phyloP scores from a whole-genome alignment of 2,329 filamentous ascomycete species.

The Microcyclosporella mali region DNA sequence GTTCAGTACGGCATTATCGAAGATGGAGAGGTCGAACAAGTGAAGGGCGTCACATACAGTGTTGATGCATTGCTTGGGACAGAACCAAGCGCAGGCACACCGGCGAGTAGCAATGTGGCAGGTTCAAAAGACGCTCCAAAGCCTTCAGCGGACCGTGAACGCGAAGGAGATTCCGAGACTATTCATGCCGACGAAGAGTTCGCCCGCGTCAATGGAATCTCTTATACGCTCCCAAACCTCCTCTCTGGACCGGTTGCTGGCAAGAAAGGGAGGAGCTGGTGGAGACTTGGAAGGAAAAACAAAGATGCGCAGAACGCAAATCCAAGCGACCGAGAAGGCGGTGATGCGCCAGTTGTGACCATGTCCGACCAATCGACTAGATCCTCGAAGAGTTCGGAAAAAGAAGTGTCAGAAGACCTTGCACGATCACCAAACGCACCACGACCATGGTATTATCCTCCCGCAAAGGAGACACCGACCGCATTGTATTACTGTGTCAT shows the following conservation, averaged over 20 bases:
- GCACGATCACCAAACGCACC: conserved; percentile 56
- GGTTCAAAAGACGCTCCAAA: conserved; percentile 35
- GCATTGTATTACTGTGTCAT: conserved; percentile 89
- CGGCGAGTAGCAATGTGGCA: conserved; percentile 29
- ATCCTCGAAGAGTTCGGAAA: conserved; percentile 65
- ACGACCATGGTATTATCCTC: conserved; percentile 47
- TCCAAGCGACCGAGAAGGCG: conserved; percentile 13
- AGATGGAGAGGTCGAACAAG: conserved; percentile 91
- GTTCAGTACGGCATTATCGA: conserved; percentile 90
- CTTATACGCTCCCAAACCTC: conserved; percentile 83
- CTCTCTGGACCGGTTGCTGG: conserved; percentile 58
- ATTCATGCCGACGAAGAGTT: conserved; percentile 86
- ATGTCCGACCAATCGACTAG: conserved; percentile 62
- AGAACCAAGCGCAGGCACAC: conserved; percentile 43
- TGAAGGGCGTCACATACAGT: conserved; percentile 97
- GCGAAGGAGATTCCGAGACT: conserved; percentile 48
- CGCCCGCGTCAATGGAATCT: conserved; percentile 87
- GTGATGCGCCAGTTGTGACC: conserved; percentile 33
- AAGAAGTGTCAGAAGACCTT: conserved; percentile 76
- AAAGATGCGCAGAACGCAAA: conserved; percentile 14
- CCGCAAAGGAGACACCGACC: conserved; percentile 42
- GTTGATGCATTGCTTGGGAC: conserved; percentile 81
- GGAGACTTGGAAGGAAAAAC: conserved; percentile 29
- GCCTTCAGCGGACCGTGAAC: conserved; percentile 26
- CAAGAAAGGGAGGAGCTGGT: conserved; percentile 17